Evolutionary conservation across 768 basidiomycete species (phyloP), one percentile per base, ranked within the genome.

Genomic region (Pisolithus tinctorius): DNA sequence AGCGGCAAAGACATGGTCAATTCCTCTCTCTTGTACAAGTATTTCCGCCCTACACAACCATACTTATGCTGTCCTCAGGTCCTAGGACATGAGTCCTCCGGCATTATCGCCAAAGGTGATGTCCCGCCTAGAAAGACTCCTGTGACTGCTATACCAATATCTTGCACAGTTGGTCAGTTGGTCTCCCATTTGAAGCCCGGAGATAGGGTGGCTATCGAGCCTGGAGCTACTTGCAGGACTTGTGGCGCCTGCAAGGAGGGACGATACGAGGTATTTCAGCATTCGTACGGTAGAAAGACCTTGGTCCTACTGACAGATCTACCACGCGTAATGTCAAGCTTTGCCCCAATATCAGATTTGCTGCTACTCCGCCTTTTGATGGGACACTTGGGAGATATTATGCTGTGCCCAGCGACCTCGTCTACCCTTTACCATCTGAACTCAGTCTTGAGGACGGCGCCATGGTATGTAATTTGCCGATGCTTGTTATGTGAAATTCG

Each of bases 391-490:
- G 77, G 44, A 79, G 91, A 42, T 95, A 86, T 74, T 98, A 95
- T 70, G 80, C 78, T 48, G 74, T 95, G 50, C 91, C 93, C 14
- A 83, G 82, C 25, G 89, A 96, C 66, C 77, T 96, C 23, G 86
- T 84, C 48, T 93, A 91, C 67, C 76, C 73, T 37, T 81, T 98
- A 11, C 93, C 93, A 2, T 79, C 85, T n/a, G 75, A 82, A 62
- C 81, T 97, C 45, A 80, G 85, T 17, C 79, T 95, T 13, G 94
- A 95, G 67, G 93, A 98, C 64, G 95, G 94, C 30, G 93, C 95
- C 6, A 88, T 97, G 89, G 88, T 88, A 50, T 46, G 72, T 53
- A n/a, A n/a, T 23, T 27, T 20, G 10, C 13, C 4, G 31, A 13
- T 17, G 3, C 30, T 31, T 4, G 30, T 53, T 45, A 42, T 30